Percentiles rank a stretch among this genome's conserved stretches.
These are phyloP conservation scores for Plasmodium yoelii DNA, from an alignment of 169 alveolate species.

Conservation along the genomic window DNA sequence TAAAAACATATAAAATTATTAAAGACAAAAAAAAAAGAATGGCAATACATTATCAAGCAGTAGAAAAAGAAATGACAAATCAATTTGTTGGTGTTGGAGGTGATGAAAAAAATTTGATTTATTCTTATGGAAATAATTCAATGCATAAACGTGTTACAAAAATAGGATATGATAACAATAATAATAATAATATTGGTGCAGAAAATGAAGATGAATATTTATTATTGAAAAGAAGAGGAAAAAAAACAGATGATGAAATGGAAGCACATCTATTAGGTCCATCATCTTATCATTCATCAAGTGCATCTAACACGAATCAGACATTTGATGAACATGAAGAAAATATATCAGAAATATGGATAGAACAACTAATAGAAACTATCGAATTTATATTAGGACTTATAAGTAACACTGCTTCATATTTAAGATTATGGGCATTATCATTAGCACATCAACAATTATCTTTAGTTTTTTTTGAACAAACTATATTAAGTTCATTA, in stretches of 20 bases:
- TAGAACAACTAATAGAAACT: slow-evolving; percentile 98
- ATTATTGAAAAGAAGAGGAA: slow-evolving; percentile 7
- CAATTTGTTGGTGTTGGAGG: slow-evolving; percentile 15
- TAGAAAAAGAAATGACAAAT: slow-evolving; percentile 73
- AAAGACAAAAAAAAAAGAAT: slow-evolving; percentile 67
- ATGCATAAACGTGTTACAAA: slow-evolving; percentile 1
- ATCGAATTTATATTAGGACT: slow-evolving; percentile 98
- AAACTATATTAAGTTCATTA: slow-evolving; percentile 80
- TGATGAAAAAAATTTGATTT: too few species aligned
- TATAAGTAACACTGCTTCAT: slow-evolving; percentile 99
- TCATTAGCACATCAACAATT: slow-evolving; percentile 99
- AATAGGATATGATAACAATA: too few species aligned
- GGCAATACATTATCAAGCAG: background rate
- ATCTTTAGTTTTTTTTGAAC: slow-evolving; percentile 94
- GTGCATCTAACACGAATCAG: background rate
- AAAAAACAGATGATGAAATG: slow-evolving; percentile 75
- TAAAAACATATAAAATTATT: slow-evolving; percentile 78
- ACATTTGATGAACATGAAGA: slow-evolving; percentile 78
- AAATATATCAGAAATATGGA: slow-evolving; percentile 91
- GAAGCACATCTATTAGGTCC: slow-evolving; percentile 82
- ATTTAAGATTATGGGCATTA: slow-evolving; percentile 99
- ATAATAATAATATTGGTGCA: background rate
- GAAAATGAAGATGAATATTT: slow-evolving; percentile 10
- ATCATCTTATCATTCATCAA: slow-evolving; percentile 52
- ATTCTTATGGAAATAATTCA: background rate